Base-by-base conservation (phyloP, 345 rosid species). In the Kernera saxatilis region DNA sequence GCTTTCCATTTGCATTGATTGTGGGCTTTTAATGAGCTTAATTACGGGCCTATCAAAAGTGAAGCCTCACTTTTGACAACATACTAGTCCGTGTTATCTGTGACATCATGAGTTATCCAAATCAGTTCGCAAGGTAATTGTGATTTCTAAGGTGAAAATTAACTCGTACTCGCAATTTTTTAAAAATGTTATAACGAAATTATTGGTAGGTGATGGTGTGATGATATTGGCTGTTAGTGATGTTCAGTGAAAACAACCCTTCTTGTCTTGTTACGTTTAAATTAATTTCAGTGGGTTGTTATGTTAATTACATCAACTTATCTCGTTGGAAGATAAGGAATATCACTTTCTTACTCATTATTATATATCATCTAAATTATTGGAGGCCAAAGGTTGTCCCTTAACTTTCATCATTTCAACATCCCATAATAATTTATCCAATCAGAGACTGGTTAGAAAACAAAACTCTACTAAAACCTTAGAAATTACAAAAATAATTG, bases 201-300 rank as follows among this genome's bases (percentile, higher is more conserved):
- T 49, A n/a, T 27, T 14, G 60, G 68, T 70, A 37, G 39, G 56
- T 56, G 55, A 41, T 15, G 58, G 44, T 19, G 44, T 15, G 35
- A 57, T 44, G 45, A 56, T 69, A 12, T 23, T 30, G 64, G 64
- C 41, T 69, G 73, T 56, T 49, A 25, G 52, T 62, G 70, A 41
- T 71, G 54, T 51, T 61, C 32, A 62, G 33, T 62, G 44, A 19
- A 33, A 52, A 62, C 70, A 71, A 41, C 27, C 62, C 11, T 27
- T 29, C 1, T 61, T 27, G 4, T 68, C 29, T 54, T 46, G 21
- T 53, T 48, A 51, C 25, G 36, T 63, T 43, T 62, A 15, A 23
- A 45, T 15, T 51, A 41, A 40, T 32, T 23, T 63, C 21, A 63
- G 76, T 72, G 64, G 76, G 37, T 62, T 58, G 67, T 57, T 58